Base-by-base conservation (phyloP, 2,329 filamentous ascomycete species). In the Xylaria digitata region DNA sequence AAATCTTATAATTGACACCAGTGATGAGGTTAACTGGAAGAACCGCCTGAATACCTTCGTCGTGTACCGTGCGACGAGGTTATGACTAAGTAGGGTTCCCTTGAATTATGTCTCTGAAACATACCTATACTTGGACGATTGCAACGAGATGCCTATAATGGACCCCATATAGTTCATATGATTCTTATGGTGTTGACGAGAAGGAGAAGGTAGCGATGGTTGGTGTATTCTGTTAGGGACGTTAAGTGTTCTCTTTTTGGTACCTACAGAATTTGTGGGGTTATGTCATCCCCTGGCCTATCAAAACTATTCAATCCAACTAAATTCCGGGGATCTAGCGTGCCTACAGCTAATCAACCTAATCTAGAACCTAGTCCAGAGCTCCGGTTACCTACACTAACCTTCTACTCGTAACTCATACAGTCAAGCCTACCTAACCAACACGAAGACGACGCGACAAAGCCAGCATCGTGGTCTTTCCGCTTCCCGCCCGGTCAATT, bases 391-490 rank as follows among this genome's bases (percentile, higher is more conserved):
- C 42, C 23, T 50, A 32, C 15, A 13, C 15, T 50, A n/a, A n/a
- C 34, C 34, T 37, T 2, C 7, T 19, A 6, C 26, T 57, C 7
- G 4, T 15, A 26, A 55, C 49, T 42, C 30, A n/a, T n/a, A n/a
- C n/a, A 40, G 43, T 42, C 32, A 23, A 53, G 21, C 49, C 42
- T 55, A 55, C 21, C n/a, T n/a, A n/a, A n/a, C 43, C 50, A 56
- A 46, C 40, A 53, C 54, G 34, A 63, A 40, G 45, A 46, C 62
- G 30, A 61, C 46, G n/a, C 42, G n/a, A 62, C 60, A 43, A 48
- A 37, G 52, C 21, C 37, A 60, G 49, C 48, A 30, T 49, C 61
- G 54, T 19, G 30, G n/a, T 50, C 56, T 21, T 34, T 52, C 50
- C 34, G 30, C 40, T 21, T 42, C 48, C 50, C 42, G 30, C 40